Evolutionary conservation across 129 eudicot species (phyloP).

Genomic region (Helianthus tuberosus): DNA sequence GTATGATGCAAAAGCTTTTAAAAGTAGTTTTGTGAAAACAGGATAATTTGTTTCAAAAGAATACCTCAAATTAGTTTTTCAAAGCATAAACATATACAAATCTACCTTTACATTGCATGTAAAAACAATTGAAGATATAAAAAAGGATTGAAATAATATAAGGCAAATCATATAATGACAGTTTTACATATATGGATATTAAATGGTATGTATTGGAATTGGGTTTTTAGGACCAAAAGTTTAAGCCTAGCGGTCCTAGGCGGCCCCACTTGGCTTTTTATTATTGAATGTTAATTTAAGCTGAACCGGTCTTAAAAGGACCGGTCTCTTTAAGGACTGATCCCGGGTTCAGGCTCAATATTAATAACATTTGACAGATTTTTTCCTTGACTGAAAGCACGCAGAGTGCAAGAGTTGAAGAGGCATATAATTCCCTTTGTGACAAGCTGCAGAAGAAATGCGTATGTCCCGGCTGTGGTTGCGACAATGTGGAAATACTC

Average conservation of each 20-base stretch:
- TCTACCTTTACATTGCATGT: too few relatives aligned
- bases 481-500: constrained; percentile 61
- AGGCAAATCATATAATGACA: not conserved
- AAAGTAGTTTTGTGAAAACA: not conserved
- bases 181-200: not conserved
- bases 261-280: not conserved
- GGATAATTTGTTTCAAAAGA: not conserved
- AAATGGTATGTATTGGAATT: constrained; percentile 1
- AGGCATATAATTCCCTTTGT: constrained; percentile 44
- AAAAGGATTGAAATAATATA: not conserved
- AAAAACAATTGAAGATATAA: not conserved
- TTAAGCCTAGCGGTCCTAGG: not conserved
- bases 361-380: not conserved
- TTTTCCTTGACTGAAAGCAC: constrained; percentile 53
- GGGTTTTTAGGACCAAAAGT: not conserved
- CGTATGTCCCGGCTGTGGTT: constrained; percentile 65
- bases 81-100: not conserved
- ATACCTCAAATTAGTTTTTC: not conserved
- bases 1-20: not conserved
- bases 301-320: too few relatives aligned
- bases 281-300: not conserved
- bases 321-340: too few relatives aligned
- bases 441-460: constrained; percentile 72
- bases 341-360: not conserved
- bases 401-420: constrained; percentile 68